These are phyloP conservation scores for Vaccinium myrtillus DNA, from an alignment of 148 eudicot species.

Conservation along the genomic window DNA sequence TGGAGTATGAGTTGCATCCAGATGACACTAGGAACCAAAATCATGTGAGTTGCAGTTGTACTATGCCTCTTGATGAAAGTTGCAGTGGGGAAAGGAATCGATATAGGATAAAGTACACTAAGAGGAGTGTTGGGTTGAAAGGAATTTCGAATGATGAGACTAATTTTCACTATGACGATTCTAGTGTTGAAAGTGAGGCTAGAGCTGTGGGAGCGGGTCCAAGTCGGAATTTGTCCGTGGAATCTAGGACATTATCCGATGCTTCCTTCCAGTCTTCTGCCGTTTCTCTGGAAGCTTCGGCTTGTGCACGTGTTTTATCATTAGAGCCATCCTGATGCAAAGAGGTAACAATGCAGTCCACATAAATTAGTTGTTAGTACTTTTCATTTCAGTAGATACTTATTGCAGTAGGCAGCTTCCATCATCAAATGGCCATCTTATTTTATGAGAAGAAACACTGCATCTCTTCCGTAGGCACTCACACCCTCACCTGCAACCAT, in stretches of 20 bases:
- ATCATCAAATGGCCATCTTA: background rate
- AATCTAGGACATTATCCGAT: conserved; percentile 25
- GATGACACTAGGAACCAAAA: conserved; percentile 12
- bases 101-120: conserved; percentile 38
- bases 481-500: background rate
- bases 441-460: background rate
- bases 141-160: conserved; percentile 13
- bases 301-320: conserved; percentile 15
- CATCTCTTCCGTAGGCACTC: background rate
- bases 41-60: conserved; percentile 11
- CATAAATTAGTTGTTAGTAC: background rate
- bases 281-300: conserved; percentile 12
- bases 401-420: background rate
- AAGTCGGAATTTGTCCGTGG: conserved; percentile 22
- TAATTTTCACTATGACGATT: conserved; percentile 21
- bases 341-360: background rate
- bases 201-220: conserved; percentile 15
- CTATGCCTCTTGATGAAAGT: conserved; percentile 21
- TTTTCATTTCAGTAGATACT: background rate
- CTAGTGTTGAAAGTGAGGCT: conserved; percentile 21
- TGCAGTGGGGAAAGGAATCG: conserved; percentile 26
- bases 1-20: conserved; percentile 14
- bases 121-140: conserved; percentile 28
- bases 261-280: conserved; percentile 22
- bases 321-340: background rate